Conservation (phyloP, 1,284 basidiomycete genomes). For the Xanthoconium separans region DNA sequence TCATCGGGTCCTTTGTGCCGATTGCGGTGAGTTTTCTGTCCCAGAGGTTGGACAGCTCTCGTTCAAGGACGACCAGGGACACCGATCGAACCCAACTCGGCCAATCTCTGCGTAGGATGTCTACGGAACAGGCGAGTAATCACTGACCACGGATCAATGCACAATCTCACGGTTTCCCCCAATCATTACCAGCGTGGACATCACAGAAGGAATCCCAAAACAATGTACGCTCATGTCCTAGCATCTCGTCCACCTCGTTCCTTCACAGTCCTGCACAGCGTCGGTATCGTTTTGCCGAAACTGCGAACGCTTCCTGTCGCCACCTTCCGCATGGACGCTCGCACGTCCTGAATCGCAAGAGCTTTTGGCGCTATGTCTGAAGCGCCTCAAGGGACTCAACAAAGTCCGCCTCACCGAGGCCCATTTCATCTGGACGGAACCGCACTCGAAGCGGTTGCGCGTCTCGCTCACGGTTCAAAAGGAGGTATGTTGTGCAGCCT, state of each 20-base stretch:
- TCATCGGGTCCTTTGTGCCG: slow-evolving; percentile 78
- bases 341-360: slow-evolving; percentile 92
- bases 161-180: slow-evolving; percentile 1
- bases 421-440: slow-evolving; percentile 99
- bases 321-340: slow-evolving; percentile 85
- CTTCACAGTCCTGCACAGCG: slow-evolving; percentile 43
- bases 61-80: slow-evolving; percentile 52
- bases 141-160: background rate
- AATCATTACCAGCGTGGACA: slow-evolving; percentile 69
- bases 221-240: slow-evolving; percentile 56
- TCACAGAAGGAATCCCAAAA: slow-evolving; percentile 98
- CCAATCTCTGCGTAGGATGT: slow-evolving; percentile 94
- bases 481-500: slow-evolving; percentile 59
- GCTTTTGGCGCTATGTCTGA: slow-evolving; percentile 86
- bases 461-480: slow-evolving; percentile 98
- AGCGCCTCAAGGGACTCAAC: slow-evolving; percentile 91
- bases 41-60: slow-evolving; percentile 3
- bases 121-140: slow-evolving; percentile 75
- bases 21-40: slow-evolving; percentile 60
- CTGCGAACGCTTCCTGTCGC: slow-evolving; percentile 94
- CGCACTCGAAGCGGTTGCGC: slow-evolving; percentile 91
- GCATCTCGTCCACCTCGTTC: background rate
- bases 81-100: slow-evolving; percentile 95
- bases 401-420: slow-evolving; percentile 97
- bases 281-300: slow-evolving; percentile 94